phyloP scores from a whole-genome alignment of 495 filamentous ascomycete species.

The Jackrogersella minutella region DNA sequence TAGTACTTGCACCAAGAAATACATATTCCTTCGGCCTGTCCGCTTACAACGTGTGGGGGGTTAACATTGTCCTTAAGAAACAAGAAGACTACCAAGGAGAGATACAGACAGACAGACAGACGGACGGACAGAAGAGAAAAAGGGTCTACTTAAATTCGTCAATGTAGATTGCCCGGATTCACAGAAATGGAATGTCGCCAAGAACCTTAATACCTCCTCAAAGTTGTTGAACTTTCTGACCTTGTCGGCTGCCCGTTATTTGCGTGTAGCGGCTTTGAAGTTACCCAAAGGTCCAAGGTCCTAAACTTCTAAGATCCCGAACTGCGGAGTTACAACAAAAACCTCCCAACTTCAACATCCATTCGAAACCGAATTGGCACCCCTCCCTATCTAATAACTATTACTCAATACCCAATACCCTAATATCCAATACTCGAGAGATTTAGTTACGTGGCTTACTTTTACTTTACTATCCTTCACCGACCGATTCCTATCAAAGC shows the following conservation, averaged over 20 bases:
- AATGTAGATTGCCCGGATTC: constrained; percentile 12
- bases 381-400: background rate
- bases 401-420: background rate
- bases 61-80: background rate
- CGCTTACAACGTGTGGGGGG: constrained; percentile 29
- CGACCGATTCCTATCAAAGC: constrained; percentile 13
- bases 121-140: too few species aligned
- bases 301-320: constrained; percentile 9
- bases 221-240: constrained; percentile 4
- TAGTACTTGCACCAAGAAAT: constrained; percentile 2
- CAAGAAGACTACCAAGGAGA: too few species aligned
- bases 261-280: background rate
- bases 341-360: constrained; percentile 25
- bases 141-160: constrained; percentile 12
- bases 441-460: background rate
- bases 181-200: constrained; percentile 16
- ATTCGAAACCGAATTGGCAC: background rate
- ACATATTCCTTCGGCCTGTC: background rate
- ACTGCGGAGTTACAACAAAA: constrained; percentile 15
- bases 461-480: constrained; percentile 4
- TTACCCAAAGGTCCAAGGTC: background rate
- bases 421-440: background rate
- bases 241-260: constrained; percentile 23
- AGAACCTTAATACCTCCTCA: constrained; percentile 28
- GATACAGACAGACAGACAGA: too few species aligned